Evolutionary conservation across 805 yeast species (phyloP).

Genomic region (Sugiyamaella chiloensis): DNA sequence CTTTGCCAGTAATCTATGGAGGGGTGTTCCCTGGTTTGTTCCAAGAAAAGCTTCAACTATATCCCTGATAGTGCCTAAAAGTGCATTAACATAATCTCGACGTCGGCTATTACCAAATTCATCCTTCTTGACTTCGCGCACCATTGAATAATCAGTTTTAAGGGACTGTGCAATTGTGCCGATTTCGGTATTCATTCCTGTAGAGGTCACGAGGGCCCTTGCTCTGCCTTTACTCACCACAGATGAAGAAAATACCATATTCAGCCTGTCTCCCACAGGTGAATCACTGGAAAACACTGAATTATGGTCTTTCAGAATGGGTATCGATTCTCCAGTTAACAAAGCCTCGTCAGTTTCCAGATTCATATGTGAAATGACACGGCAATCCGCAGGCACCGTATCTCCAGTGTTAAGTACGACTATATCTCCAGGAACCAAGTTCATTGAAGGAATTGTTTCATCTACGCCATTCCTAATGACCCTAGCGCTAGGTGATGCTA

Average conservation of each 20-base stretch:
- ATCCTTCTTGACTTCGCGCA: constrained; percentile 42
- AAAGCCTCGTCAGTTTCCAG: constrained; percentile 71
- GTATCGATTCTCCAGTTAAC: constrained; percentile 63
- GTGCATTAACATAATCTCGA: constrained; percentile 47
- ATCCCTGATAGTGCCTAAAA: constrained; percentile 48
- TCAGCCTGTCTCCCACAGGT: constrained; percentile 71
- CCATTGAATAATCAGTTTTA: constrained; percentile 39
- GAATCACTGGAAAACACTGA: constrained; percentile 40
- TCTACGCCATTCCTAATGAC: constrained; percentile 62
- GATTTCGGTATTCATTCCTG: constrained; percentile 72
- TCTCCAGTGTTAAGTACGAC: constrained; percentile 65
- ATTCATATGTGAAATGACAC: constrained; percentile 55
- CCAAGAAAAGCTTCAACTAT: constrained; percentile 70
- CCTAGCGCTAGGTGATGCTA: constrained; percentile 68
- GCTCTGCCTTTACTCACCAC: constrained; percentile 74
- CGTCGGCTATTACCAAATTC: constrained; percentile 43
- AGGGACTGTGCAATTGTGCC: constrained; percentile 68
- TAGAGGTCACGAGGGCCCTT: constrained; percentile 59
- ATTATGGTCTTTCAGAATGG: constrained; percentile 52
- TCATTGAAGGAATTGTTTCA: constrained; percentile 54
- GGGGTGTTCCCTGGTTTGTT: constrained; percentile 74
- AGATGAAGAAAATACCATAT: constrained; percentile 69
- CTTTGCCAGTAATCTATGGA: constrained; percentile 71
- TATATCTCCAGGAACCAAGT: constrained; percentile 72
- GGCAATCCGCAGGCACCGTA: constrained; percentile 70